phyloP scores from a whole-genome alignment of 1,284 basidiomycete species.

The Malassezia sp. region DNA sequence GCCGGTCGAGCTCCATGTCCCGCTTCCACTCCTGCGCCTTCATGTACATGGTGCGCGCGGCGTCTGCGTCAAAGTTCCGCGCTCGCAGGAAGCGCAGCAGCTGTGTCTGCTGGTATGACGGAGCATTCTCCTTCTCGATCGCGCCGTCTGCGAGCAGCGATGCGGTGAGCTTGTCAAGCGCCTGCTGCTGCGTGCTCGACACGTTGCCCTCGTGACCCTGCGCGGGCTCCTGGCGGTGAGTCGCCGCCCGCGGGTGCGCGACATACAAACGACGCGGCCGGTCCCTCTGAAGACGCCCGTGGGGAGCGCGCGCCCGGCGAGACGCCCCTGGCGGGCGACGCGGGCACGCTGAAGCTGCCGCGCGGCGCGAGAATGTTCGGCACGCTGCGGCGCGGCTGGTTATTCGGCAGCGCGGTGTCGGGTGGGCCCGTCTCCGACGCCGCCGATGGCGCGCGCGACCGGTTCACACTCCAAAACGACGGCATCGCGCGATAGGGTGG shows the following conservation, averaged over 20 bases:
- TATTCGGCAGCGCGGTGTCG: background rate
- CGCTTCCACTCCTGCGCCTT: conserved; percentile 36
- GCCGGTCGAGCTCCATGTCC: conserved; percentile 24
- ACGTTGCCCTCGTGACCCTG: conserved; percentile 40
- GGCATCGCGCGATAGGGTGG: too few relatives aligned
- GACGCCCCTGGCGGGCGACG: too few relatives aligned
- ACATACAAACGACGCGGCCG: too few relatives aligned
- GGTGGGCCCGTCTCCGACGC: too few relatives aligned
- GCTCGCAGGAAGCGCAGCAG: conserved; percentile 39
- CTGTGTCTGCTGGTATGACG: conserved; percentile 23
- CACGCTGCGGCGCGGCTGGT: background rate
- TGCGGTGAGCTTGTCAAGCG: conserved; percentile 20
- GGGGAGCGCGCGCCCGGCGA: too few relatives aligned
- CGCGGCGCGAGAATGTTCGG: background rate
- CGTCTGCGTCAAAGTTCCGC: conserved; percentile 27
- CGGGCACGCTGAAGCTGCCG: too few relatives aligned
- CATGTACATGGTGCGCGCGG: conserved; percentile 33
- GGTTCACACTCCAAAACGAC: too few relatives aligned
- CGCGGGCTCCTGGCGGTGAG: conserved; percentile 2
- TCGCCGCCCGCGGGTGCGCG: too few relatives aligned
- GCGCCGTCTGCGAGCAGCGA: conserved; percentile 19
- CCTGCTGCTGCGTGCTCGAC: conserved; percentile 21
- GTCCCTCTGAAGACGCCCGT: too few relatives aligned
- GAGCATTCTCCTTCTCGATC: conserved; percentile 16
- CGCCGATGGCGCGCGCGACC: too few relatives aligned